Base-by-base conservation (phyloP, 306 rosid species). In the Malus sieversii region DNA sequence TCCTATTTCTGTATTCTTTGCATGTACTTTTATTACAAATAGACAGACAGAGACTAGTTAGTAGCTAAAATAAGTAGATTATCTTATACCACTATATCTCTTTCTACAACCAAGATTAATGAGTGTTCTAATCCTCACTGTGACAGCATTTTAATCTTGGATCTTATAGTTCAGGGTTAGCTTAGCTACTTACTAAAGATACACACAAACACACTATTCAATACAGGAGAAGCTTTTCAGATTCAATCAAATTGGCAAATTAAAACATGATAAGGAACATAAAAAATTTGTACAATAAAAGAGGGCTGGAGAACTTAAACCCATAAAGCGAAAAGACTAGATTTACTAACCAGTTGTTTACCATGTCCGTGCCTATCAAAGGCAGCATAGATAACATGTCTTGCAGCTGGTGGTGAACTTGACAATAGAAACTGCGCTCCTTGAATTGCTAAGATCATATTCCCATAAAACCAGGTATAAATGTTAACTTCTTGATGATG, bases 321-420 rank as follows among this genome's bases (percentile, higher is more conserved):
- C 66, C 44, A 42, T 67, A 79, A 23, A 69, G 48, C 38, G 46
- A 35, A 75, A 78, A 70, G 57, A 68, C 69, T 33, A 29, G 44
- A 33, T 18, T 62, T 71, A 78, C 92, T 77, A 68, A 95, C 99
- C 96, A 92, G 87, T 83, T 90, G 96, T 89, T 77, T 90, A 53
- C 97, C 97, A 80, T 81, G 97, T 32, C 88, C 90, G 57, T 76
- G 99, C 81, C 88, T 81, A 81, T 90, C 92, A 76, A 95, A 92
- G 46, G 99, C 97, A 32, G 89, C 82, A 80, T 77, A 32, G 75
- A 82, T 82, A 74, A 92, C 89, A 88, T 86, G 93, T 80, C 90
- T 86, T 65, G 88, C 97, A 82, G 90, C 82, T 68, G 90, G 91
- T 57, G 88, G 82, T 65, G 87, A 79, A 81, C 91, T 81, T 14